Evolutionary conservation across 306 rosid genomes (phyloP), one percentile per base, ranked within the genome.

Genomic region (Sindora glabra): DNA sequence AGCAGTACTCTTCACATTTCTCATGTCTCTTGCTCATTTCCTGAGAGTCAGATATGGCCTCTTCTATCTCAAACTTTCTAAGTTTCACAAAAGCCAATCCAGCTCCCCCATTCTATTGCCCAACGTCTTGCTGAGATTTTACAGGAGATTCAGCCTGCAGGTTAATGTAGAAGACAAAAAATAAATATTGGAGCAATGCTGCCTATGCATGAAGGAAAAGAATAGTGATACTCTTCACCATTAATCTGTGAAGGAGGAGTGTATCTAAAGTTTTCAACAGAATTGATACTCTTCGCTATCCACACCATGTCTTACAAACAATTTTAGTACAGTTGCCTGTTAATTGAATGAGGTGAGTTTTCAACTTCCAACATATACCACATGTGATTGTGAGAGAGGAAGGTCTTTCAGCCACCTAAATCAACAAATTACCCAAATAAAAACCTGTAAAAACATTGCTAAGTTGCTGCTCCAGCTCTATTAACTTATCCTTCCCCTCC

Each of bases 111-210:
- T 84, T 69, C 46, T 95, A 84, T 67, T 86, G 97, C 46, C 95
- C 99, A 77, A 80, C 84, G 70, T 94, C 99, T 76, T 94, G 99
- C 79, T 94, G 99, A 57, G 77, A 81, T 74, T 89, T 94, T 5
- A 94, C 99, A 3, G 89, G 90, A 16, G 94, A 80, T 81, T 94
- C 99, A 36, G 99, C 99, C 99, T 94, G 75, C 64, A 59, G 67
- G 12, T 49, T 45, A 38, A 58, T 13, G 48, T 19, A 9, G 13
- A 72, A 7, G 27, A 46, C 17, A 34, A 24, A 3, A 10, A 29
- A 17, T 24, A 54, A 33, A 27, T 3, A 27, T 6, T 3, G 6
- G 6, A 6, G 3, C 5, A 3, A 6, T 27, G 33, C 36, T 0
- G 10, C 39, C 8, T 7, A 7, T 8, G 8, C n/a, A n/a, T n/a